Percentiles rank a stretch among this genome's conserved stretches.
Evolutionary conservation across 1,284 basidiomycete genomes (phyloP).

Genomic region (Marasmius fiardii): DNA sequence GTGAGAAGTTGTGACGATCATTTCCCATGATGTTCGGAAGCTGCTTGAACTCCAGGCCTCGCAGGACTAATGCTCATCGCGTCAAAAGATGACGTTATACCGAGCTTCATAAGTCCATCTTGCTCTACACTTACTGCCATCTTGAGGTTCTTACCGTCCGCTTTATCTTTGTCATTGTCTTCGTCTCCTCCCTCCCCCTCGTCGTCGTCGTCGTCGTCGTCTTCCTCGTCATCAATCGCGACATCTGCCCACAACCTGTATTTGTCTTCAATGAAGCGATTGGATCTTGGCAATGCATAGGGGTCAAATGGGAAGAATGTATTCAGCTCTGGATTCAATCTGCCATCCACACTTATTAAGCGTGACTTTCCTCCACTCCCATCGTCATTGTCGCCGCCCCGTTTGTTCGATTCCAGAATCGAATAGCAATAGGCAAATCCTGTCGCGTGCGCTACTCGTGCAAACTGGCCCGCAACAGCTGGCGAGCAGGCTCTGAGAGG

Average conservation of each 20-base stretch:
- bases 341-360: constrained; percentile 23
- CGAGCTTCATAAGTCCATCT: constrained; percentile 26
- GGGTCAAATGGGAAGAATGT: constrained; percentile 99
- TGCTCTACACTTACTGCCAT: constrained; percentile 28
- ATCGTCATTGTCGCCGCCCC: constrained; percentile 18
- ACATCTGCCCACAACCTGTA: constrained; percentile 79
- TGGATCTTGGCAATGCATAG: constrained; percentile 81
- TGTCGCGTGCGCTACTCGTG: constrained; percentile 88
- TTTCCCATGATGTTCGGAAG: background rate
- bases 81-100: constrained; percentile 51
- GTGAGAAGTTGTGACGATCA: background rate
- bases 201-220: constrained; percentile 57
- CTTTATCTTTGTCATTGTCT: constrained; percentile 19
- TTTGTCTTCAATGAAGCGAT: constrained; percentile 63
- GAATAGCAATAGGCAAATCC: constrained; percentile 96
- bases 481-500: constrained; percentile 76
- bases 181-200: constrained; percentile 37
- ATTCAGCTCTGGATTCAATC: constrained; percentile 73
- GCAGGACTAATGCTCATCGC: constrained; percentile 78
- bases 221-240: constrained; percentile 69
- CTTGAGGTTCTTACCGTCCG: constrained; percentile 11
- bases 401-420: constrained; percentile 84
- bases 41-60: constrained; percentile 12
- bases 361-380: background rate
- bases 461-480: constrained; percentile 92